These are phyloP conservation scores for Talaromyces ruber DNA, from an alignment of 495 filamentous ascomycete species.

Conservation along the genomic window DNA sequence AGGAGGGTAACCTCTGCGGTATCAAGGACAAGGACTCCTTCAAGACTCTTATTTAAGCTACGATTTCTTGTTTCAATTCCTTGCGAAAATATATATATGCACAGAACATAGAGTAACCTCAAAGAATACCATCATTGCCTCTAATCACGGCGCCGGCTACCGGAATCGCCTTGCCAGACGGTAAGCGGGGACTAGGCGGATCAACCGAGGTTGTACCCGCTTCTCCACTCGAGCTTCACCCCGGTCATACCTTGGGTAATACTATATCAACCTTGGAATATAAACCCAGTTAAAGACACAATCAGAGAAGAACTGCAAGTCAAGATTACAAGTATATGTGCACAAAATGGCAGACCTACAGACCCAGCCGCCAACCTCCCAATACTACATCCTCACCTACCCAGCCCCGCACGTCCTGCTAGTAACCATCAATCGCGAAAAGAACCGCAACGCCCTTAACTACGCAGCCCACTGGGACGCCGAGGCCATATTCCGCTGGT, in stretches of 20 bases:
- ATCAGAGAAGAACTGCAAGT: not conserved
- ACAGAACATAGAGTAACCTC: not conserved
- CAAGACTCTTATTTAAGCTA: conserved; percentile 25
- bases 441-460: conserved; percentile 42
- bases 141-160: not conserved
- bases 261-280: not conserved
- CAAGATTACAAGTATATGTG: not conserved
- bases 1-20: conserved; percentile 68
- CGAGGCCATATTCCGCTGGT: conserved; percentile 45
- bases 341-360: conserved; percentile 5
- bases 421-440: conserved; percentile 39
- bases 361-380: conserved; percentile 27
- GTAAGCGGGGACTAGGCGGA: not conserved
- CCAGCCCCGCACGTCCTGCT: conserved; percentile 40
- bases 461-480: conserved; percentile 42
- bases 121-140: not conserved
- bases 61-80: not conserved
- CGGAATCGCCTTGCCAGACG: not conserved
- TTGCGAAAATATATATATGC: not conserved
- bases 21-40: conserved; percentile 61
- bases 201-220: not conserved
- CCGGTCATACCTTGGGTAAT: not conserved
- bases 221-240: not conserved
- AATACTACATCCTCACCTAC: conserved; percentile 31
- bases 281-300: not conserved